Percentiles rank a stretch among this genome's conserved stretches.
Evolutionary conservation across 2,329 filamentous ascomycete species (phyloP).

Genomic region (Aspergillus bombycis): DNA sequence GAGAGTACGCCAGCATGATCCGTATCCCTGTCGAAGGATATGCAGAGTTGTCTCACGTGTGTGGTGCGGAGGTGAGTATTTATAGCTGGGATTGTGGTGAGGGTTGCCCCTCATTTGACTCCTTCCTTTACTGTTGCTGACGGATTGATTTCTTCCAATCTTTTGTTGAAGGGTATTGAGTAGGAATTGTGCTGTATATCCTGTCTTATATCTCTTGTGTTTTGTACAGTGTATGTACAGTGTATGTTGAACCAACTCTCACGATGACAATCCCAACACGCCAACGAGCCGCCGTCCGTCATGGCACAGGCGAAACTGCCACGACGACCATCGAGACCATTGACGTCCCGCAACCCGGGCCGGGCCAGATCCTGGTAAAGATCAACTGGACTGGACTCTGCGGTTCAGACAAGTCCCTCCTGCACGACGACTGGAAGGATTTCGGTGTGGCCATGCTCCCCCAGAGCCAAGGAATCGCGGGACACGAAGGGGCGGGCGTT

Average conservation of each 20-base stretch:
- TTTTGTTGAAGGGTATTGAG: not conserved
- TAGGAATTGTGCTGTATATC: not conserved
- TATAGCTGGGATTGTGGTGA: not conserved
- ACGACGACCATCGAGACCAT: conserved; percentile 7
- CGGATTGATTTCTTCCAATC: no score
- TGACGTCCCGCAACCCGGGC: conserved; percentile 3
- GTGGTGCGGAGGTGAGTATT: not conserved
- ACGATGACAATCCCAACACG: conserved; percentile 8
- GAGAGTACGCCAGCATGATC: not conserved
- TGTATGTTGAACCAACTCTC: not conserved
- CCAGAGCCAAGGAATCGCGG: conserved; percentile 19
- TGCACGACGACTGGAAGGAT: conserved; percentile 10
- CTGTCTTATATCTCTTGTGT: no score
- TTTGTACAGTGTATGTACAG: fast-evolving
- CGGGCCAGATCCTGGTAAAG: conserved; percentile 15
- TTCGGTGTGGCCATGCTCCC: conserved; percentile 9
- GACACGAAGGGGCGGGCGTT: conserved; percentile 52
- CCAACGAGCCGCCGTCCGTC: conserved; percentile 10
- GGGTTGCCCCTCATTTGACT: not conserved
- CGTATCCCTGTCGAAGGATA: not conserved
- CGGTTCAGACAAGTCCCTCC: conserved; percentile 12
- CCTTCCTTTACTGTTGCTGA: not conserved
- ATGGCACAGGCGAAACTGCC: not conserved
- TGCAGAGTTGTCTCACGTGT: not conserved
- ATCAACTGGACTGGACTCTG: conserved; percentile 17